Base-by-base conservation (phyloP, 495 filamentous ascomycete species). In the Tuber borchii region DNA sequence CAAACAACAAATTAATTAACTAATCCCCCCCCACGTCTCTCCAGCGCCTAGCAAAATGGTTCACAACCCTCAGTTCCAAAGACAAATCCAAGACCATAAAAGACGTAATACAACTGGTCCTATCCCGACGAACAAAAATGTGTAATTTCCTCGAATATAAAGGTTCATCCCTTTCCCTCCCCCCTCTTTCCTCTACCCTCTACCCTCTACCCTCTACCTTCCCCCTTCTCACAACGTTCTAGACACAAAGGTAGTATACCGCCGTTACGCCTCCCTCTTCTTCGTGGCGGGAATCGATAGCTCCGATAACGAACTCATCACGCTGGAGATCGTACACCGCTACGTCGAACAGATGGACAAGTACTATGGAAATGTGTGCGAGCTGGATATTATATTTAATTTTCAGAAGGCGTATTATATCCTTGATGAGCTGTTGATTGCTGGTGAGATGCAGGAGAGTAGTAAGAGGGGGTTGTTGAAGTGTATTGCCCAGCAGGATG, bases 281-380 rank as follows among this genome's bases (percentile, higher is more conserved):
- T 98, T 99, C 87, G 97, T 99, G 83, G 94, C 96, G 83, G 95
- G 96, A 75, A 97, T 94, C 86, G 90, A 92, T 44, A 92, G 94
- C 22, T 93, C 91, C 72, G 95, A 98, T 83, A 99, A 99, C 86
- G 95, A 99, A 83, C 87, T 99, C 84, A 97, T 98, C 84, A 97
- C 93, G 45, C 91, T 99, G 79, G 95, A 99, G 84, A 93, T 98
- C 83, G 95, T 99, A 71, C 95, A 99, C 85, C 93, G 95, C 80
- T 98, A 97, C 84, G 95, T 98, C 71, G 95, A 99, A 85, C 95
- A 98, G 86, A 99, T 98, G 95, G 95, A 99, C 88, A 99, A 98
- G 84, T 99, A 98, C 87, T 99, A 99, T 84, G 95, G 95, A 84
- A 99, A 99, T 85, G 95, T 99, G 75, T 99, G 95, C 89, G 96